A percentile compares a stretch with the other conserved stretches of the same genome.
These are phyloP conservation scores for Lycium ferocissimum DNA, from an alignment of 257 asterid genomes.

Conservation along the genomic window DNA sequence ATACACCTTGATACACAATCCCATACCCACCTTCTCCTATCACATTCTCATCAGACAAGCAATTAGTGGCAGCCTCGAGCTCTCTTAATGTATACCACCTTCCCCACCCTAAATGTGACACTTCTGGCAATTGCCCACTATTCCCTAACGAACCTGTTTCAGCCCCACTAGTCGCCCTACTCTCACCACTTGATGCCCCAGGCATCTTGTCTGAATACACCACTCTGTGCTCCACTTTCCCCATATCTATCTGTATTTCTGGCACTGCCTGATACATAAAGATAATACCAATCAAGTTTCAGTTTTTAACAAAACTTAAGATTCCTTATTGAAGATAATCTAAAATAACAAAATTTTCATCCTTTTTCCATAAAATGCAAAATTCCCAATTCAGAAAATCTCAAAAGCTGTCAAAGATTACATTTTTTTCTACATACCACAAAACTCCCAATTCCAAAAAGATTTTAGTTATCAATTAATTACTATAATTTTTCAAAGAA, in stretches of 20 bases:
- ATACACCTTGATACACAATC: constrained; percentile 78
- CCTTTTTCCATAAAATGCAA: background rate
- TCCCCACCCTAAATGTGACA: constrained; percentile 99
- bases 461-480: background rate
- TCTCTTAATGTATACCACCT: constrained; percentile 97
- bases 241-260: constrained; percentile 95
- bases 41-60: constrained; percentile 85
- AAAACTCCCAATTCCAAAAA: background rate
- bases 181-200: constrained; percentile 94
- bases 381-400: background rate
- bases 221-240: constrained; percentile 92
- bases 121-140: constrained; percentile 88
- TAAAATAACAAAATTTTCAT: background rate
- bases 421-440: background rate
- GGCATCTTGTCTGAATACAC: constrained; percentile 75
- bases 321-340: background rate
- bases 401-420: background rate
- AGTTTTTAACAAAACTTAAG: background rate
- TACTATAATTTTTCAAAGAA: background rate
- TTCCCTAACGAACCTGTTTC: constrained; percentile 82
- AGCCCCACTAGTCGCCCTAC: constrained; percentile 83
- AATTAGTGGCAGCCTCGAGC: constrained; percentile 95
- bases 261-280: constrained; percentile 62
- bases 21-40: constrained; percentile 99
- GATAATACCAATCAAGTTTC: background rate